Evolutionary conservation across 1,284 basidiomycete species (phyloP), one percentile per base, ranked within the genome.

Genomic region (Moniliella sp.): DNA sequence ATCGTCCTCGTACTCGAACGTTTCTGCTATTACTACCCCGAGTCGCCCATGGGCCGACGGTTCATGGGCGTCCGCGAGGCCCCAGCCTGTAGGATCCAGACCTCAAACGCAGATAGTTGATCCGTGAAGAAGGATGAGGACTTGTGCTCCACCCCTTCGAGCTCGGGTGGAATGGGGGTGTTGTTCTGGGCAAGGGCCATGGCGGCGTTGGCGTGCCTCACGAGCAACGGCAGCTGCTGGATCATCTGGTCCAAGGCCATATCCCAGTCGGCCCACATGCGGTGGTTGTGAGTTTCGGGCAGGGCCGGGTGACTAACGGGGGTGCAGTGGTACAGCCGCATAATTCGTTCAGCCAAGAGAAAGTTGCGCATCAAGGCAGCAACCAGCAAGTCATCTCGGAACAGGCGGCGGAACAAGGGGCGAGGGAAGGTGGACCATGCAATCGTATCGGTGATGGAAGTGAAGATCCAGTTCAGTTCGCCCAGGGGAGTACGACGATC

Each of bases 381-480:
- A 29, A 97, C 83, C 33, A 94, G 73, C 33, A 97, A 71, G 57
- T 97, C 88, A 39, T 86, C 91, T 29, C 91, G 72, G 63, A 94
- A 97, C 18, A 97, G 66, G 23, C 82, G 73, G 27, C 83, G 84
- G 64, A 97, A 97, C 8, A 84, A 73, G 32, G 88, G 81, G 31
- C 78, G 72, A 13, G 84, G 79, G 54, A 97, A 84, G 0, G 83
- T 82, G 8, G 86, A 84, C 88, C 91, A 97, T 9, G 91, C 91
- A 43, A 97, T 94, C 5, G 88, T 94, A 63, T 97, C 88, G 11
- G 88, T 97, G 43, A 97, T 83, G 25, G 88, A 83, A 2, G 83
- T 94, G 64, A 97, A 94, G 48, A 97, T 94, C 88, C 91, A 97
- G 62, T 93, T 93, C 16, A 97, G 72, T 62, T 97, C 88, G 32